Evolutionary conservation across 257 asterid species (phyloP).

Genomic region (Nicotiana benthamiana): DNA sequence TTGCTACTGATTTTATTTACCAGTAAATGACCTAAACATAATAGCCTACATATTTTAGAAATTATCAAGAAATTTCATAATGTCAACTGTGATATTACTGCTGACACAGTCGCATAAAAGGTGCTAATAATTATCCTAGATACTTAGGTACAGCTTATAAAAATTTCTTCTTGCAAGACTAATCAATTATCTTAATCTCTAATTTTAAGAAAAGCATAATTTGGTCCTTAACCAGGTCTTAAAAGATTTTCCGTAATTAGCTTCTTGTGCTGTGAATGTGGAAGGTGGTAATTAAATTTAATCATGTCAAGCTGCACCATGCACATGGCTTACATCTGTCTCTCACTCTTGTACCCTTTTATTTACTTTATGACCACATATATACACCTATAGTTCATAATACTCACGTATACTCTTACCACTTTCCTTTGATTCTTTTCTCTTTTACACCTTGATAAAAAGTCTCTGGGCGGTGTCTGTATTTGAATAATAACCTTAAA

Average conservation of each 20-base stretch:
- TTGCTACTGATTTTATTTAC: no score
- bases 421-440: not conserved
- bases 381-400: not conserved
- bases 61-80: not conserved
- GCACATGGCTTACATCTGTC: slow-evolving; percentile 11
- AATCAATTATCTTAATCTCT: not conserved
- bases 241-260: not conserved
- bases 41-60: not conserved
- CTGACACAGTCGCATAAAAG: not conserved
- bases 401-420: slow-evolving; percentile 6
- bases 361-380: not conserved
- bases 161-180: not conserved
- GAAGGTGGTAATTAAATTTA: not conserved
- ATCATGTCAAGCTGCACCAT: not conserved
- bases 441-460: not conserved
- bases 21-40: not conserved
- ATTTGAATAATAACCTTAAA: not conserved
- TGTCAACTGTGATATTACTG: slow-evolving; percentile 3
- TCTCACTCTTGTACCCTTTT: not conserved
- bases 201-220: not conserved
- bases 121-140: not conserved
- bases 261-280: not conserved
- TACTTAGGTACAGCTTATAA: not conserved
- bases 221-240: not conserved
- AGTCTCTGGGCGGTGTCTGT: slow-evolving; percentile 11